A percentile compares a stretch with the other conserved stretches of the same genome.
phyloP scores from a whole-genome alignment of 2,329 filamentous ascomycete species.

The Hymenoscyphus albidus region DNA sequence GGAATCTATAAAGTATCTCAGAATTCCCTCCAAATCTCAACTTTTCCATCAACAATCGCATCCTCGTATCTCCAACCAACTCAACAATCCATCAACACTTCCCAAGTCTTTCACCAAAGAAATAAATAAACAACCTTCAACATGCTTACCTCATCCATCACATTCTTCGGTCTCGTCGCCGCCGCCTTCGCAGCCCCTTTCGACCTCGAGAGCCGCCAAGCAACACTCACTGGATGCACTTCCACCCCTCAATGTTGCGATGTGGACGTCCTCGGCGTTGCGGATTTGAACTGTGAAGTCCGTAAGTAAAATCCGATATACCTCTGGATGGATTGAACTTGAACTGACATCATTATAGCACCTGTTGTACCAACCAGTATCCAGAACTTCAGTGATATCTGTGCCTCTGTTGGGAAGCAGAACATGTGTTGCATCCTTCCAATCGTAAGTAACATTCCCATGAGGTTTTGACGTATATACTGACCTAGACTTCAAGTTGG shows the following conservation, averaged over 20 bases:
- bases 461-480: no score
- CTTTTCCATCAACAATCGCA: conserved; percentile 16
- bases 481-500: conserved; percentile 20
- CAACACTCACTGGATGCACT: conserved; percentile 39
- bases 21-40: conserved; percentile 12
- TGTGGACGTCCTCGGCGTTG: conserved; percentile 56
- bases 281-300: conserved; percentile 51
- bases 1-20: conserved; percentile 15
- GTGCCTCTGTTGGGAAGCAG: conserved; percentile 31
- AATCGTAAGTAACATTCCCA: conserved; percentile 35
- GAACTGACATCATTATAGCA: conserved; percentile 20
- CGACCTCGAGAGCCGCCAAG: conserved; percentile 36
- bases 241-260: conserved; percentile 53
- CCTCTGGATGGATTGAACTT: background rate
- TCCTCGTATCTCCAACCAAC: conserved; percentile 30
- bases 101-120: background rate
- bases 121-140: conserved; percentile 13
- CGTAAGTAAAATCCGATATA: conserved; percentile 38
- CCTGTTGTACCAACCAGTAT: conserved; percentile 43
- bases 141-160: conserved; percentile 25
- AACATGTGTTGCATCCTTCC: conserved; percentile 55
- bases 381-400: conserved; percentile 32
- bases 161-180: conserved; percentile 14
- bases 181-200: conserved; percentile 28
- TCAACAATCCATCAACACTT: conserved; percentile 41